Evolutionary conservation across 2,329 filamentous ascomycete species (phyloP), one percentile per base, ranked within the genome.

Genomic region (Paraphaeosphaeria sporulosa): DNA sequence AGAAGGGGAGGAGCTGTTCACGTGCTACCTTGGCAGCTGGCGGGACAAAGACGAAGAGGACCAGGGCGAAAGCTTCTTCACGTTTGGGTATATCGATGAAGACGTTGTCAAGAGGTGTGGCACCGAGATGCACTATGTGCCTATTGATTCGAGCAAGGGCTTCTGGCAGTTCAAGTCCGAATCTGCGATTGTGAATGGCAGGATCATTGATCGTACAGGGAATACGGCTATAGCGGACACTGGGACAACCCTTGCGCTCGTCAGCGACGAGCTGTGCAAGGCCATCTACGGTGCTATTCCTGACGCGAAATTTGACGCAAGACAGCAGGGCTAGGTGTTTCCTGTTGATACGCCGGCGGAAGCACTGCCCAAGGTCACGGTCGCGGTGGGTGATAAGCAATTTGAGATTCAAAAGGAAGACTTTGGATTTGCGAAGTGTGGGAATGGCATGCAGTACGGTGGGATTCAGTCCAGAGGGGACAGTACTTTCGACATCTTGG

Each of bases 221-320:
- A 91, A 91, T 76, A 87, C 80, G 1, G 88, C 89, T 49, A 91
- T 92, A 65, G 87, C 85, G 36, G 90, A 92, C 73, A 92, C 90
- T 0, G 90, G 89, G 57, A 91, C 89, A 32, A 90, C 89, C 0
- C 83, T 92, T 52, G 85, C 85, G 1, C 81, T 92, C 34, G 81
- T 92, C 49, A 84, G 85, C 43, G 90, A 92, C 70, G 71, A 77
- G 1, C 82, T 86, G 13, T 88, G 86, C 71, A 78, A 87, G 60
- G 84, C 84, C 2, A 82, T 92, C 63, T 92, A 92, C 74, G 80
- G 79, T 53, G 79, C 84, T 34, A 91, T 92, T 60, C 84, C 85
- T 3, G 88, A 87, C 15, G 81, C 87, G 10, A 81, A 61, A 40
- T 79, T 78, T 83, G 27, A 88, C 64, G 68, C 77, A 13, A 65